A percentile compares a stretch with the other conserved stretches of the same genome.
Evolutionary conservation across 140 eudicot genomes (phyloP).

Genomic region (Cichorium intybus): DNA sequence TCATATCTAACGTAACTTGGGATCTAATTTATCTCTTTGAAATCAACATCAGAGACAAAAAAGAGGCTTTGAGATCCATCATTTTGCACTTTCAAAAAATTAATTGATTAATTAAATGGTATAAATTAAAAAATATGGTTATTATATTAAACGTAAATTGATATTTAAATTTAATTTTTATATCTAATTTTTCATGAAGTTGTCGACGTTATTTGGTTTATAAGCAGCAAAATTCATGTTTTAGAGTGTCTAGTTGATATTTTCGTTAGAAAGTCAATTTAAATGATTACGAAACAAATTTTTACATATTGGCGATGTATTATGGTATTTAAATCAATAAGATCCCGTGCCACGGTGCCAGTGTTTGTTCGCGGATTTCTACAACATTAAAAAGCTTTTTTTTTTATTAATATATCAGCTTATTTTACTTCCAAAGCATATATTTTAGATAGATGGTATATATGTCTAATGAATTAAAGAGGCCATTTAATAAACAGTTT

Average conservation of each 20-base stretch:
- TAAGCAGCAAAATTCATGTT: too few species aligned
- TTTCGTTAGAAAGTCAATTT: neutral
- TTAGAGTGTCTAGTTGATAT: neutral
- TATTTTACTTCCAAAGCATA: too few species aligned
- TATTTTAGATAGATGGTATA: neutral
- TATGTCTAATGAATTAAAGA: too few species aligned
- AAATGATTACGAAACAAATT: too few species aligned
- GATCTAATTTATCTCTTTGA: slow-evolving; percentile 11
- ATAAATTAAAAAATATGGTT: neutral
- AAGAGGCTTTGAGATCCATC: slow-evolving; percentile 31
- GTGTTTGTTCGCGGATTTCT: too few species aligned
- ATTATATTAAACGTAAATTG: neutral
- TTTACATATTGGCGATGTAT: too few species aligned
- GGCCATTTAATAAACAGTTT: neutral
- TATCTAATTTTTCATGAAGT: neutral
- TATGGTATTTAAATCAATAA: neutral
- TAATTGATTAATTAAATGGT: neutral
- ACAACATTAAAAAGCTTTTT: too few species aligned
- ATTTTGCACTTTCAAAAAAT: slow-evolving; percentile 15
- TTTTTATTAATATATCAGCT: too few species aligned
- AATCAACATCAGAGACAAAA: slow-evolving; percentile 26
- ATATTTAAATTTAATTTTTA: too few species aligned
- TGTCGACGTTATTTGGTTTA: neutral
- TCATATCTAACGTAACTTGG: neutral
- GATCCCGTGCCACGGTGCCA: too few species aligned